Evolutionary conservation across 2,329 filamentous ascomycete genomes (phyloP).

Genomic region (Colletotrichum musicola): DNA sequence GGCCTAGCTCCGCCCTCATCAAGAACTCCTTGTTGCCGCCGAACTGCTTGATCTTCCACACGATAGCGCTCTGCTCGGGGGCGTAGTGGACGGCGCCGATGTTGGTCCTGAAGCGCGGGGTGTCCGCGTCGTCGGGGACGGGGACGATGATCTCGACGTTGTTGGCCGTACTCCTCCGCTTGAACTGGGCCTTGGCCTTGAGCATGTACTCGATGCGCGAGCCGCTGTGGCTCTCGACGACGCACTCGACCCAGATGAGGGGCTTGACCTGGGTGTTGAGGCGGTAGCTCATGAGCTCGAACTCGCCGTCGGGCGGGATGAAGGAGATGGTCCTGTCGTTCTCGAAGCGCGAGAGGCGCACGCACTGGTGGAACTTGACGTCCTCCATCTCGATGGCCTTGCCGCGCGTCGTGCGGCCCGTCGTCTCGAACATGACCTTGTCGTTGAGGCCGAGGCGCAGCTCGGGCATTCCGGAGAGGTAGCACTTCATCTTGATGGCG

Average conservation of each 20-base stretch:
- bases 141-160: slow-evolving; percentile 98
- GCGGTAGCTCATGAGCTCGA: slow-evolving; percentile 99
- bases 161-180: slow-evolving; percentile 96
- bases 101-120: slow-evolving; percentile 95
- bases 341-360: slow-evolving; percentile 94
- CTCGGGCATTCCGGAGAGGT: slow-evolving; percentile 98
- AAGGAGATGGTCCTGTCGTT: slow-evolving; percentile 99
- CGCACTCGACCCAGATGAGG: slow-evolving; percentile 97
- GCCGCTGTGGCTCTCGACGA: slow-evolving; percentile 95
- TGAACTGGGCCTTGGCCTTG: slow-evolving; percentile 98
- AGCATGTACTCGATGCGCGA: slow-evolving; percentile 99
- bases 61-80: slow-evolving; percentile 95
- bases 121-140: slow-evolving; percentile 96
- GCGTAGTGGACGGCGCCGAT: slow-evolving; percentile 98
- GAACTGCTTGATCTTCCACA: slow-evolving; percentile 99
- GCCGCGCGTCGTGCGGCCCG: slow-evolving; percentile 90
- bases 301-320: slow-evolving; percentile 97
- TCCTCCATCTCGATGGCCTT: slow-evolving; percentile 99
- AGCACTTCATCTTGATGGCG: slow-evolving; percentile 99
- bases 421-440: slow-evolving; percentile 99
- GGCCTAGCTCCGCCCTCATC: slow-evolving; percentile 95
- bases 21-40: slow-evolving; percentile 98
- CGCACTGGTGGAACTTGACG: slow-evolving; percentile 99
- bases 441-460: slow-evolving; percentile 94
- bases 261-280: slow-evolving; percentile 99